Percentiles rank a stretch among this genome's conserved stretches.
Evolutionary conservation across 208 protist genomes (phyloP).

Genomic region (Trypanosoma rangeli): DNA sequence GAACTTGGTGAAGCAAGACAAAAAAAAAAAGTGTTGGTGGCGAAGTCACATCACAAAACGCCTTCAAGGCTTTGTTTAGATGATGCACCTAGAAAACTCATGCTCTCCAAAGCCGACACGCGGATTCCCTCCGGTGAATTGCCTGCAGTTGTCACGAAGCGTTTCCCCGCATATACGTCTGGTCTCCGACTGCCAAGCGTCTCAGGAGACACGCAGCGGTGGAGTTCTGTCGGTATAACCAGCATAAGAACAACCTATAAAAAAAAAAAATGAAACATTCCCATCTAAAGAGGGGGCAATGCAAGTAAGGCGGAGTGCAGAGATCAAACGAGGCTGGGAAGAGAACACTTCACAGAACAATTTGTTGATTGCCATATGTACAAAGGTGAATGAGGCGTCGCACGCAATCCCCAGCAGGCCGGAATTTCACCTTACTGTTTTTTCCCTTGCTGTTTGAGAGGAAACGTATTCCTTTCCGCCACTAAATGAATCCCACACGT

Average conservation of each 20-base stretch:
- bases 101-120: conserved; percentile 68
- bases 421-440: no score
- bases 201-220: not conserved
- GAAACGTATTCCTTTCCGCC: no score
- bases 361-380: no score
- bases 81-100: conserved; percentile 57
- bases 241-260: not conserved
- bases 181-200: not conserved
- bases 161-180: not conserved
- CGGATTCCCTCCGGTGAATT: conserved; percentile 44
- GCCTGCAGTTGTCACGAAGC: conserved; percentile 23
- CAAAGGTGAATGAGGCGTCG: no score
- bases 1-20: conserved; percentile 85
- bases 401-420: no score
- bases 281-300: no score
- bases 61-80: conserved; percentile 47
- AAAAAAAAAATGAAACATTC: not conserved
- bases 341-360: no score
- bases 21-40: conserved; percentile 75
- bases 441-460: no score
- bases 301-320: no score
- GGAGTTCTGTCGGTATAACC: not conserved
- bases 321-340: no score
- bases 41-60: conserved; percentile 34
- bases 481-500: not conserved